A percentile compares a stretch with the other conserved stretches of the same genome.
Evolutionary conservation across 2,329 filamentous ascomycete species (phyloP).

Genomic region (Penicillium sp.): DNA sequence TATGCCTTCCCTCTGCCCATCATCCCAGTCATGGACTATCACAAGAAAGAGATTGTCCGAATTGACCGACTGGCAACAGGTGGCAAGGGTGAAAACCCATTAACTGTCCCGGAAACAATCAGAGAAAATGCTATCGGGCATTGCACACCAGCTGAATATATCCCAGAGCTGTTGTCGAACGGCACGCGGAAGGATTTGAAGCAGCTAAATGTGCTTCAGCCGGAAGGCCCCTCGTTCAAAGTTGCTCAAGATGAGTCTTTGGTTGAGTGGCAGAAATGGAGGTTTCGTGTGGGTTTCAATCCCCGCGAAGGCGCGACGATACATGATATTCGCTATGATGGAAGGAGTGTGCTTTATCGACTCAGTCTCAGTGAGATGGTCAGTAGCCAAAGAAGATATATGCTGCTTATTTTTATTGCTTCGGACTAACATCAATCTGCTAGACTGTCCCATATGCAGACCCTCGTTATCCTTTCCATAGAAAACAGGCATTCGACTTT

Average conservation of each 20-base stretch:
- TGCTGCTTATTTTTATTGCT: constrained; percentile 18
- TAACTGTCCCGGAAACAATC: constrained; percentile 36
- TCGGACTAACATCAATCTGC: neutral
- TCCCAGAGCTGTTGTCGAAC: constrained; percentile 45
- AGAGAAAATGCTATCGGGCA: constrained; percentile 50
- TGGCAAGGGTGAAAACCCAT: constrained; percentile 44
- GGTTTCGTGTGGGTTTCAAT: constrained; percentile 59
- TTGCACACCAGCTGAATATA: constrained; percentile 51
- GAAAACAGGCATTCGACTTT: constrained; percentile 67
- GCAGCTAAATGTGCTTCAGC: constrained; percentile 62
- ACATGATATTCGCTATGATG: constrained; percentile 62
- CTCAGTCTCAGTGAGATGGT: constrained; percentile 66
- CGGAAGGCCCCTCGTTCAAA: constrained; percentile 60
- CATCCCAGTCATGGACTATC: constrained; percentile 54
- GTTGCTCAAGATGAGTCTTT: constrained; percentile 51
- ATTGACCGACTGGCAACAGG: constrained; percentile 56
- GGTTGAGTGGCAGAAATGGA: constrained; percentile 65
- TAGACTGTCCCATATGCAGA: constrained; percentile 50
- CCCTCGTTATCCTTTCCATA: constrained; percentile 63
- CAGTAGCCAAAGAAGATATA: constrained; percentile 31
- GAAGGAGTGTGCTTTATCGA: constrained; percentile 62
- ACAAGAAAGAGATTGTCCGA: constrained; percentile 53
- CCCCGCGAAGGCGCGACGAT: constrained; percentile 63
- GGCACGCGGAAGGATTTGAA: constrained; percentile 54
- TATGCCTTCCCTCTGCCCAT: constrained; percentile 56